phyloP scores from a whole-genome alignment of 768 basidiomycete genomes.

The Coprinopsis strossmayeri region DNA sequence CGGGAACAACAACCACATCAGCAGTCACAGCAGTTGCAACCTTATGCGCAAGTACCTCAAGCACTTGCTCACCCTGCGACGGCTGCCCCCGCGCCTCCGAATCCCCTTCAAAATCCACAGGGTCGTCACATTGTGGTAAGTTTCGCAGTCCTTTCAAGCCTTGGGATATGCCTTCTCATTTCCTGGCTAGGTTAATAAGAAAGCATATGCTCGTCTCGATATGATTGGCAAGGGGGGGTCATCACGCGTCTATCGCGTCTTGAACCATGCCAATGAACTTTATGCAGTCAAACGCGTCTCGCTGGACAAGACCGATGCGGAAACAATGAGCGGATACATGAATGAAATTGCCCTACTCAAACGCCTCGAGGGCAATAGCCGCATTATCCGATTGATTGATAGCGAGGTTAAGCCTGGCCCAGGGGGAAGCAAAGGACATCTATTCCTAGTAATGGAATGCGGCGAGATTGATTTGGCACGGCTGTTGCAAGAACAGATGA shows the following conservation, averaged over 20 bases:
- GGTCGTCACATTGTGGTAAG: slow-evolving; percentile 33
- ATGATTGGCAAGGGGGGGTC: slow-evolving; percentile 92
- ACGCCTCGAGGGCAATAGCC: slow-evolving; percentile 87
- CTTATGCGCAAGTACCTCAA: slow-evolving; percentile 27
- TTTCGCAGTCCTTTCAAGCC: slow-evolving; percentile 8
- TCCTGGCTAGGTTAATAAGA: slow-evolving; percentile 63
- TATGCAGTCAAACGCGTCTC: slow-evolving; percentile 92
- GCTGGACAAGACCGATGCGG: slow-evolving; percentile 81
- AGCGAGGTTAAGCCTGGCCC: slow-evolving; percentile 76
- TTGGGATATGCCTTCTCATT: neutral
- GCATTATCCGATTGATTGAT: slow-evolving; percentile 89
- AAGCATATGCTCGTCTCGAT: slow-evolving; percentile 77
- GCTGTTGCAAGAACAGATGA: slow-evolving; percentile 77
- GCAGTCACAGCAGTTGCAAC: slow-evolving; percentile 21
- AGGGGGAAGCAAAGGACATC: slow-evolving; percentile 62
- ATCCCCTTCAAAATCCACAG: slow-evolving; percentile 27
- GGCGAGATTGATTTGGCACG: slow-evolving; percentile 90
- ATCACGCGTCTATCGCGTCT: slow-evolving; percentile 91
- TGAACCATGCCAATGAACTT: slow-evolving; percentile 68
- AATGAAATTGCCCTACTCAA: slow-evolving; percentile 94
- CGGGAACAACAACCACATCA: slow-evolving; percentile 20
- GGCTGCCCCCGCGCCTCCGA: slow-evolving; percentile 19
- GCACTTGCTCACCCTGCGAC: slow-evolving; percentile 8
- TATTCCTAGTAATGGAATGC: slow-evolving; percentile 93
- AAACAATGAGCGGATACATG: slow-evolving; percentile 89